These are phyloP conservation scores for Saccharomycopsis malanga DNA, from an alignment of 805 yeast species.

Conservation along the genomic window DNA sequence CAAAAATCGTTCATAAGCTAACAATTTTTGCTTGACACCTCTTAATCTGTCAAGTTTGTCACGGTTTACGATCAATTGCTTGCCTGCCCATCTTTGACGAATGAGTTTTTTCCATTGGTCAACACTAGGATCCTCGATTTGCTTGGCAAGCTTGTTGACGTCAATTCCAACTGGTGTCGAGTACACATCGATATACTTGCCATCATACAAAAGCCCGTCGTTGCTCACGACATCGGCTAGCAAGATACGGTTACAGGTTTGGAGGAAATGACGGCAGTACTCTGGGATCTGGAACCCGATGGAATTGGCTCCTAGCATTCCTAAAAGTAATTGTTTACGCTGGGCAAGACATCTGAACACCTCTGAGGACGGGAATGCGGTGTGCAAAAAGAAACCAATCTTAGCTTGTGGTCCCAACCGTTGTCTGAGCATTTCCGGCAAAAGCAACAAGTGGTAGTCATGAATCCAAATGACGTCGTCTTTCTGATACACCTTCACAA, in stretches of 20 bases:
- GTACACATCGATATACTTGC: constrained; percentile 48
- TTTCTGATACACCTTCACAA: constrained; percentile 57
- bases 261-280: constrained; percentile 88
- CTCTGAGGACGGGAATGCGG: constrained; percentile 92
- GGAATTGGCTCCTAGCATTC: constrained; percentile 83
- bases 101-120: constrained; percentile 61
- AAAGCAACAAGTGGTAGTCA: constrained; percentile 84
- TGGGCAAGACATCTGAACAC: constrained; percentile 93
- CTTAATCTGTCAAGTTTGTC: constrained; percentile 84
- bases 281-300: constrained; percentile 89
- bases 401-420: constrained; percentile 65
- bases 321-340: constrained; percentile 65
- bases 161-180: constrained; percentile 77
- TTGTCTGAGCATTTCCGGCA: constrained; percentile 77
- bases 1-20: constrained; percentile 80
- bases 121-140: constrained; percentile 45
- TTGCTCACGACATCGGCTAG: constrained; percentile 71
- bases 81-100: constrained; percentile 67
- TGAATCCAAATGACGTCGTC: constrained; percentile 89
- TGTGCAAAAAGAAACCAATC: constrained; percentile 88
- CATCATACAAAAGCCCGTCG: constrained; percentile 53
- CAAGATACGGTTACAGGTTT: constrained; percentile 77
- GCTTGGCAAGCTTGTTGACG: constrained; percentile 45
- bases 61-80: constrained; percentile 70
- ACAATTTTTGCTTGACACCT: constrained; percentile 79